Evolutionary conservation across 352 stramenopile species (phyloP).

Genomic region (Phytopythium helicoides): DNA sequence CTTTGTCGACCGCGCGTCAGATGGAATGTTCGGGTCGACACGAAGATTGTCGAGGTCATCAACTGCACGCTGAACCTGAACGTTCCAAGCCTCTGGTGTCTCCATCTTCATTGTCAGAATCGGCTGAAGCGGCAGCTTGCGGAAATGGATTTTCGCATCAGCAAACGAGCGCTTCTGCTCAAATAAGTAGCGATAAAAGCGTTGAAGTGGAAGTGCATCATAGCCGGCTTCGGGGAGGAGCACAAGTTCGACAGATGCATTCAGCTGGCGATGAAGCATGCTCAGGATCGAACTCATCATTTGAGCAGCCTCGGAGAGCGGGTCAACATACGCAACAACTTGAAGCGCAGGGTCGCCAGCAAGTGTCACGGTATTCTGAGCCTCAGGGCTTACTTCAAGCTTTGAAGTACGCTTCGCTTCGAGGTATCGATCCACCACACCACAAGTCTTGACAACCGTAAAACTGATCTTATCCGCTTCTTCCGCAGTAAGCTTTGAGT

Average conservation of each 20-base stretch:
- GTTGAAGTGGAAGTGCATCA: slow-evolving; percentile 86
- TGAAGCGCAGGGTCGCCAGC: slow-evolving; percentile 48
- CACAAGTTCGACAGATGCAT: slow-evolving; percentile 68
- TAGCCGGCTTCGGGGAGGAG: slow-evolving; percentile 68
- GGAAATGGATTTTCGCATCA: slow-evolving; percentile 66
- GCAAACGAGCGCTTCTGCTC: slow-evolving; percentile 44
- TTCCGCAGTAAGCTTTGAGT: slow-evolving; percentile 32
- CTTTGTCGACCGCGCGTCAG: slow-evolving; percentile 56
- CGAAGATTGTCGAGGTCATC: slow-evolving; percentile 93
- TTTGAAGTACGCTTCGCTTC: slow-evolving; percentile 37
- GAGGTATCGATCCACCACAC: slow-evolving; percentile 75
- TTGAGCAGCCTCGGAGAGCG: slow-evolving; percentile 87
- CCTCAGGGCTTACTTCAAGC: slow-evolving; percentile 32
- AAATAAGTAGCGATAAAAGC: slow-evolving; percentile 93
- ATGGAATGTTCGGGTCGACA: slow-evolving; percentile 53
- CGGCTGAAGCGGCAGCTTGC: slow-evolving; percentile 74
- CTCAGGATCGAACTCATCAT: slow-evolving; percentile 85
- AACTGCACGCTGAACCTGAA: slow-evolving; percentile 66
- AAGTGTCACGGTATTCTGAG: slow-evolving; percentile 34
- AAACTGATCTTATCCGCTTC: slow-evolving; percentile 66
- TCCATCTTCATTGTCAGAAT: slow-evolving; percentile 94
- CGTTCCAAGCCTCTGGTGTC: slow-evolving; percentile 92
- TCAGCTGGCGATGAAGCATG: slow-evolving; percentile 73
- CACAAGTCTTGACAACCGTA: slow-evolving; percentile 72
- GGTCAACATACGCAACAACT: slow-evolving; percentile 87